A percentile compares a stretch with the other conserved stretches of the same genome.
Evolutionary conservation across 257 asterid species (phyloP).

Genomic region (Parsonsia alboflavescens): DNA sequence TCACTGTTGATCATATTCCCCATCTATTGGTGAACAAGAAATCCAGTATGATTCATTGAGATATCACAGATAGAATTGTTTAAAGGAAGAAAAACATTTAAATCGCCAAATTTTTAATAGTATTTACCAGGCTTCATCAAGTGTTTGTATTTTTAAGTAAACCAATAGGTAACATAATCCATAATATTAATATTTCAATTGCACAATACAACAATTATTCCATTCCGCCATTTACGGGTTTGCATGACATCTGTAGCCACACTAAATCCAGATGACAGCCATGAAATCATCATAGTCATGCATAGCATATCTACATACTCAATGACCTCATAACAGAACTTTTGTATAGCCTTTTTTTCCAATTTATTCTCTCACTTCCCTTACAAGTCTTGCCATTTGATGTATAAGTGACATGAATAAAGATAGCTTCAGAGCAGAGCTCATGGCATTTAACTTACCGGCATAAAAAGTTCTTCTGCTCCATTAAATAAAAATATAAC

Average conservation of each 20-base stretch:
- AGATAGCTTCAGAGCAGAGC: not conserved
- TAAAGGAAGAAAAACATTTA: not conserved
- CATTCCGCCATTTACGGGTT: not conserved
- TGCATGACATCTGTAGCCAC: not conserved
- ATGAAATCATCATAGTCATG: not conserved
- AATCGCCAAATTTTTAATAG: not conserved
- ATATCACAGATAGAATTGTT: not conserved
- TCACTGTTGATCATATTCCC: not conserved
- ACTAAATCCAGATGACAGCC: not conserved
- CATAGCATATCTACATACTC: not conserved
- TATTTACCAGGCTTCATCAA: not conserved
- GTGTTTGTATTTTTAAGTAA: not conserved
- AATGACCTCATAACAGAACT: not conserved
- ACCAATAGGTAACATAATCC: not conserved
- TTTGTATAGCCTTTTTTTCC: not conserved
- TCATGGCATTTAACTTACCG: conserved; percentile 46
- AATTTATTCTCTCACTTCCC: not conserved
- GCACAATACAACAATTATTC: not conserved
- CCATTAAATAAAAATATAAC: conserved; percentile 92
- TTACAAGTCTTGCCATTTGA: not conserved
- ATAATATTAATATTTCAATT: not conserved
- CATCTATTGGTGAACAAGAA: not conserved
- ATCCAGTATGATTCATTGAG: not conserved
- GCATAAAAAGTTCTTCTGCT: conserved; percentile 96
- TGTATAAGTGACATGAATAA: not conserved